These are phyloP conservation scores for Ceriops decandra DNA, from an alignment of 345 rosid genomes.

Conservation along the genomic window DNA sequence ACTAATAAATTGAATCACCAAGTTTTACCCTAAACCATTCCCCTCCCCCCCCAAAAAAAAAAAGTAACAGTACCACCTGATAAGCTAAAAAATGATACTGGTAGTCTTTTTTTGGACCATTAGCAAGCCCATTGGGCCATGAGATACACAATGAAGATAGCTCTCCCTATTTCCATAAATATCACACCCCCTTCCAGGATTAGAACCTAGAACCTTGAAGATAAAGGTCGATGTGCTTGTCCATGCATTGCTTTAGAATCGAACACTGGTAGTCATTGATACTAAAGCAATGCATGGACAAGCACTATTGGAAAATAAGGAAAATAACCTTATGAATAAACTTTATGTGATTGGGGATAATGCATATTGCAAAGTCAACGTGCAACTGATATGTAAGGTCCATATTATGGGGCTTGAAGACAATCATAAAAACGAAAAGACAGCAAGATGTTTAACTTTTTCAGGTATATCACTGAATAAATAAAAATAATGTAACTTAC, in stretches of 20 bases:
- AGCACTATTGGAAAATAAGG: not conserved
- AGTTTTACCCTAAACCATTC: not conserved
- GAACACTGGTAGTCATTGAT: not conserved
- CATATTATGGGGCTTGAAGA: too few relatives aligned
- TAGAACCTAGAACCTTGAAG: too few relatives aligned
- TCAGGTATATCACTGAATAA: not conserved
- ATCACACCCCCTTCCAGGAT: too few relatives aligned
- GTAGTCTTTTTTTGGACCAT: not conserved
- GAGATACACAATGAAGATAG: too few relatives aligned
- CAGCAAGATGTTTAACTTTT: not conserved
- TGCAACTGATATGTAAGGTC: too few relatives aligned
- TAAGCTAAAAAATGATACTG: not conserved
- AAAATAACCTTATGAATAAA: not conserved
- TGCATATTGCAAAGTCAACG: too few relatives aligned
- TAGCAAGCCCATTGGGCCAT: too few relatives aligned
- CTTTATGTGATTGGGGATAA: not conserved
- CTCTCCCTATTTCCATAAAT: too few relatives aligned
- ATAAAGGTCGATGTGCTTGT: too few relatives aligned
- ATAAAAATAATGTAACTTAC: constrained; percentile 32
- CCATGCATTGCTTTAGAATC: too few relatives aligned
- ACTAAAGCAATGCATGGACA: not conserved
- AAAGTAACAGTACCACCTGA: not conserved
- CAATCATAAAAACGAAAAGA: not conserved
- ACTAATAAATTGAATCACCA: not conserved
- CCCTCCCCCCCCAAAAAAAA: not conserved